Evolutionary conservation across 768 basidiomycete genomes (phyloP).

Genomic region (Thelephora ganbajun): DNA sequence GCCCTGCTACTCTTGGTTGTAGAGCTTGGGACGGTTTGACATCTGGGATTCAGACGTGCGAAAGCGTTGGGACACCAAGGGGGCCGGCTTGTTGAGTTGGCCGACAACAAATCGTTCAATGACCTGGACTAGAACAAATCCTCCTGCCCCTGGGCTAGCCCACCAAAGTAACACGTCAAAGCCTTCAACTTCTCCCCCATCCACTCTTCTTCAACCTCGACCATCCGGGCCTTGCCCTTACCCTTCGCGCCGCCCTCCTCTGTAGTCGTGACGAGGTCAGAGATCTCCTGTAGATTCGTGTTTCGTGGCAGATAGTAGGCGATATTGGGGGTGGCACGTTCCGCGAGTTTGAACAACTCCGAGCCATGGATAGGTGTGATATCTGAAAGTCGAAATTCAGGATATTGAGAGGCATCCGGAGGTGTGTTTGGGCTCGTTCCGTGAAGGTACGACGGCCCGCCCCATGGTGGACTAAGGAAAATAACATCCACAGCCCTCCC

Average conservation of each 20-base stretch:
- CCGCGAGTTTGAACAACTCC: constrained; percentile 64
- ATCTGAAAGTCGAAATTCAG: constrained; percentile 52
- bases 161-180: constrained; percentile 88
- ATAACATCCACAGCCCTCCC: constrained; percentile 55
- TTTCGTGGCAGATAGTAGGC: constrained; percentile 89
- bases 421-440: constrained; percentile 11
- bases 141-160: constrained; percentile 58
- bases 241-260: constrained; percentile 2
- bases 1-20: too few species aligned
- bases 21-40: too few species aligned
- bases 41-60: too few species aligned
- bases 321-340: constrained; percentile 63
- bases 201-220: constrained; percentile 96
- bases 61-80: too few species aligned
- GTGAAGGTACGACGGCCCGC: constrained; percentile 62
- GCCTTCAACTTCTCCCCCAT: constrained; percentile 90
- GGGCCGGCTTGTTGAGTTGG: too few species aligned
- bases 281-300: constrained; percentile 57
- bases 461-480: constrained; percentile 94
- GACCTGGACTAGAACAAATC: constrained; percentile 24
- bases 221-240: constrained; percentile 23
- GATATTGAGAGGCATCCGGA: constrained; percentile 20
- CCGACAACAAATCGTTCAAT: neutral
- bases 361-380: constrained; percentile 74
- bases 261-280: constrained; percentile 24